These are phyloP conservation scores for Colletotrichum sp. DNA, from an alignment of 2,329 filamentous ascomycete species.

Conservation along the genomic window DNA sequence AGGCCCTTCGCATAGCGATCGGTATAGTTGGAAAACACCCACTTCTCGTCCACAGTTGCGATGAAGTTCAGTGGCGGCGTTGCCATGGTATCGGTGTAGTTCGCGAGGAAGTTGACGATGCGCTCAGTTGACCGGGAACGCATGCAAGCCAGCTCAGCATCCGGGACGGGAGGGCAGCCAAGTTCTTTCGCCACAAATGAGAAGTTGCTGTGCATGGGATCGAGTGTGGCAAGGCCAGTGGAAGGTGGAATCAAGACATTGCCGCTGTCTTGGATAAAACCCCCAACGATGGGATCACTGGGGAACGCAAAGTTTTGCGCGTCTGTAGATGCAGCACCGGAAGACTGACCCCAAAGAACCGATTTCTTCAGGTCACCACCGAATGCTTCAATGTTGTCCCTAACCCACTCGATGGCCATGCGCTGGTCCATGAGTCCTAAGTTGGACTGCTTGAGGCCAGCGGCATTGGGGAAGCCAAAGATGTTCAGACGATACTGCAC, in stretches of 20 bases:
- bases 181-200: conserved; percentile 47
- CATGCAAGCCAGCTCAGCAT: conserved; percentile 39
- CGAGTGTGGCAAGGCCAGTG: conserved; percentile 33
- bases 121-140: conserved; percentile 35
- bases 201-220: conserved; percentile 30
- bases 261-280: neutral
- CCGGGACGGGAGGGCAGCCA: conserved; percentile 31
- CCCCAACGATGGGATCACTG: accelerated
- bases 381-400: conserved; percentile 62
- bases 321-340: neutral
- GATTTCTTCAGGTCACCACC: conserved; percentile 52
- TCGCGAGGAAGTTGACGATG: conserved; percentile 39
- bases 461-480: conserved; percentile 43
- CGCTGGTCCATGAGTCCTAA: conserved; percentile 68
- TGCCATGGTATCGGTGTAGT: conserved; percentile 35
- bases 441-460: conserved; percentile 48
- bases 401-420: conserved; percentile 64
- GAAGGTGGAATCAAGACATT: neutral
- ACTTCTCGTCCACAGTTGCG: conserved; percentile 35
- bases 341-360: neutral
- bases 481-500: conserved; percentile 50
- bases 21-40: conserved; percentile 46
- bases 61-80: conserved; percentile 44
- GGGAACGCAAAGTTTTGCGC: neutral
- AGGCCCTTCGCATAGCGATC: conserved; percentile 33